These are phyloP conservation scores for Wallemia hederae DNA, from an alignment of 1,284 basidiomycete genomes.

Conservation along the genomic window DNA sequence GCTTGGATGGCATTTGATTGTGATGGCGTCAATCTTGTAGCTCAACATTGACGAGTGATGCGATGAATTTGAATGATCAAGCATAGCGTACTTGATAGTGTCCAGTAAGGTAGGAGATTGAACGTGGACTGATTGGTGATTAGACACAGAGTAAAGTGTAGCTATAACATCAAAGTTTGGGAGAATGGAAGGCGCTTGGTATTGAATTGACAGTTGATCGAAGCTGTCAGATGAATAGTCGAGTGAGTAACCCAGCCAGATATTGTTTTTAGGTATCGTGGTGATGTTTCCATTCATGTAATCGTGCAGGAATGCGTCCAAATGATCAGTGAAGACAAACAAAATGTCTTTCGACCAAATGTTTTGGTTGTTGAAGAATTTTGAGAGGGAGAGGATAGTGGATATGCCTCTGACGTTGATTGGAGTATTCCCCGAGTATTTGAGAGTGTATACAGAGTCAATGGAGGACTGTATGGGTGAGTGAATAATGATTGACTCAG, in stretches of 20 bases:
- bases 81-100: neutral
- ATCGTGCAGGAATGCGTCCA: conserved; percentile 8
- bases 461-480: neutral
- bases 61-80: neutral
- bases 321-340: conserved; percentile 68
- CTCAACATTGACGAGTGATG: conserved; percentile 17
- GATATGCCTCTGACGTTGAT: conserved; percentile 61
- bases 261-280: conserved; percentile 31
- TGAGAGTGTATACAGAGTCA: neutral
- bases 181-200: conserved; percentile 75
- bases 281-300: neutral
- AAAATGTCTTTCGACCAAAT: conserved; percentile 84
- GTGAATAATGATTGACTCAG: conserved; percentile 5
- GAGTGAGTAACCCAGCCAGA: conserved; percentile 82
- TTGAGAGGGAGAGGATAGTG: conserved; percentile 47
- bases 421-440: neutral
- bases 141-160: neutral
- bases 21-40: conserved; percentile 80
- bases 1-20: conserved; percentile 61
- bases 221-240: conserved; percentile 95
- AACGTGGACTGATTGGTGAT: neutral
- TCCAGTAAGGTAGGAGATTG: neutral
- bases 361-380: conserved; percentile 52
- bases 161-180: conserved; percentile 29
- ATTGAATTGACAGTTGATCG: conserved; percentile 67